Evolutionary conservation across 1,284 basidiomycete genomes (phyloP).

Genomic region (Boletus calvinii): DNA sequence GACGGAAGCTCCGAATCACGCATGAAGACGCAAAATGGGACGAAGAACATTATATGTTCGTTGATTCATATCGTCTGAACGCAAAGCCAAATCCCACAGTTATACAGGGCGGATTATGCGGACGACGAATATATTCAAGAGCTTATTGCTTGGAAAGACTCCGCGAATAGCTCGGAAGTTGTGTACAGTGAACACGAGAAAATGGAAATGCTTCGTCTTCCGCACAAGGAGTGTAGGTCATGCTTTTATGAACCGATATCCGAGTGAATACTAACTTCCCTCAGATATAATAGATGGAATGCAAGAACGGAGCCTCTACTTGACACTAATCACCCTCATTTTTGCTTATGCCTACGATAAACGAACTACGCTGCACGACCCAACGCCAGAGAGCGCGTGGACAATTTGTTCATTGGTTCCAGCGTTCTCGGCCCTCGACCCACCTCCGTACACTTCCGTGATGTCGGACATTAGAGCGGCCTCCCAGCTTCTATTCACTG

Average conservation of each 20-base stretch:
- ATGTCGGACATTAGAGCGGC: constrained; percentile 13
- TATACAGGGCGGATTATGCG: constrained; percentile 68
- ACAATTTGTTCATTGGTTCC: constrained; percentile 69
- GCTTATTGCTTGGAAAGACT: constrained; percentile 61
- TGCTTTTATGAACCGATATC: background rate
- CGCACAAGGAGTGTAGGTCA: constrained; percentile 72
- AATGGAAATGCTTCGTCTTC: constrained; percentile 61
- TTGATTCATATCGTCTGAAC: constrained; percentile 7
- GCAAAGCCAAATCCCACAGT: constrained; percentile 1
- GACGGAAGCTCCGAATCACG: constrained; percentile 48
- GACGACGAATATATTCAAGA: constrained; percentile 74
- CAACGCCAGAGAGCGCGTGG: constrained; percentile 82
- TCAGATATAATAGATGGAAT: constrained; percentile 56
- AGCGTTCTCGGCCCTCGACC: constrained; percentile 74
- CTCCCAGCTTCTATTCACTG: constrained; percentile 37
- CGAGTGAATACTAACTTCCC: constrained; percentile 3
- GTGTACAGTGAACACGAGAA: constrained; percentile 72
- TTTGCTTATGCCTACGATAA: constrained; percentile 77
- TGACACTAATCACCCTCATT: constrained; percentile 65
- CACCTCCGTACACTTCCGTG: constrained; percentile 47
- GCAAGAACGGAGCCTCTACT: constrained; percentile 61
- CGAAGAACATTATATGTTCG: constrained; percentile 78
- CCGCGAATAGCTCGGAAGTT: constrained; percentile 41
- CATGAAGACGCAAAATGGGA: constrained; percentile 77
- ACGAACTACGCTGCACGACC: constrained; percentile 70